Evolutionary conservation across 257 asterid genomes (phyloP).

Genomic region (Solanum paucissectum): DNA sequence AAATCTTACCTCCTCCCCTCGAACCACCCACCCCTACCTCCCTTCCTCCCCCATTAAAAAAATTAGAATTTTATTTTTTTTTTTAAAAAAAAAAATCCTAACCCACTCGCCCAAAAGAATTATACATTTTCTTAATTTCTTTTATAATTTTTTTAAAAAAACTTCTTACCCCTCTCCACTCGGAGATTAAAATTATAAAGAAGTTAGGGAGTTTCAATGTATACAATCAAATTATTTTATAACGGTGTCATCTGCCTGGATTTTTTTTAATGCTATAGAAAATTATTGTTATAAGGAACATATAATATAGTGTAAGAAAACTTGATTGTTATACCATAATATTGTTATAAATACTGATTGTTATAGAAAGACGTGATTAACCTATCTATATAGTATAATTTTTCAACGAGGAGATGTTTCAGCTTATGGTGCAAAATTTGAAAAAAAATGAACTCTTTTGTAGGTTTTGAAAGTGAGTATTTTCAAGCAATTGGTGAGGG

Average conservation of each 20-base stretch:
- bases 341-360: too few relatives aligned
- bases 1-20: too few relatives aligned
- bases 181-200: background rate
- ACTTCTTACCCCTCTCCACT: too few relatives aligned
- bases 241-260: accelerated
- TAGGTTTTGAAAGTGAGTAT: conserved; percentile 40
- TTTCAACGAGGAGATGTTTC: background rate
- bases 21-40: too few relatives aligned
- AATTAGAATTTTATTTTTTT: too few relatives aligned
- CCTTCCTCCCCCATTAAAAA: too few relatives aligned
- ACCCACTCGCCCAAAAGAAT: too few relatives aligned
- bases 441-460: background rate
- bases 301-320: too few relatives aligned
- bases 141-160: too few relatives aligned
- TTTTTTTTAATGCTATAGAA: too few relatives aligned
- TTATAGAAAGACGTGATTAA: background rate
- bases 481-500: background rate
- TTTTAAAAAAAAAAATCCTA: too few relatives aligned
- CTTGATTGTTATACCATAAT: background rate
- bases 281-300: background rate
- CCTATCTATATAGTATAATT: background rate
- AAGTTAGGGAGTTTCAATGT: background rate
- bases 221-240: background rate
- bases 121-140: too few relatives aligned
- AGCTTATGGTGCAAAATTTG: background rate